Conservation (phyloP, 2,329 filamentous ascomycete genomes). For the Aspergillus tanneri region DNA sequence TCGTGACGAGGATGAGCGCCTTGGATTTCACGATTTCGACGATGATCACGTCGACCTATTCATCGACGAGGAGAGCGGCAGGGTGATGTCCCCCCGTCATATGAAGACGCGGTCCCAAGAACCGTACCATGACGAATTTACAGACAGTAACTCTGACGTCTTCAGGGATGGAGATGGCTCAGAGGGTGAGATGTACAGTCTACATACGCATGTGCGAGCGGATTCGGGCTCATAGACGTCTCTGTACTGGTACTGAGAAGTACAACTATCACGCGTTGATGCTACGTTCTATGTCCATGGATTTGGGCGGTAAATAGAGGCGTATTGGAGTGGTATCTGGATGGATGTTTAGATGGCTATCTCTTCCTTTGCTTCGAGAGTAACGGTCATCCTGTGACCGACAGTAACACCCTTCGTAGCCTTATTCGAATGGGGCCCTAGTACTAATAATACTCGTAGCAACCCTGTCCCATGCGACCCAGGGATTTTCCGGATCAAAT, state of each 20-base stretch:
- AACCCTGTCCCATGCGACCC: no score
- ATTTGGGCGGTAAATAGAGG: not conserved
- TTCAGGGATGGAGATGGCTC: conserved; percentile 44
- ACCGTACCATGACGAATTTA: conserved; percentile 56
- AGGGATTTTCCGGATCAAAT: no score
- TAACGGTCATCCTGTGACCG: no score
- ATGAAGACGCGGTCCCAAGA: conserved; percentile 24
- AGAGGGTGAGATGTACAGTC: conserved; percentile 40
- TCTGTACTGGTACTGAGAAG: not conserved
- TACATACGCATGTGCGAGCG: conserved; percentile 39
- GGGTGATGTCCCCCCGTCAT: conserved; percentile 27
- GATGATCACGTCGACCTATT: conserved; percentile 42
- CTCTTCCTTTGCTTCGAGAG: no score
- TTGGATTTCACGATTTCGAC: conserved; percentile 44
- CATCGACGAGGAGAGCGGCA: conserved; percentile 48
- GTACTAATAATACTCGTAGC: no score
- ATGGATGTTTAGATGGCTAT: no score
- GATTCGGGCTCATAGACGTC: conserved; percentile 10
- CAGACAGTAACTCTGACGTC: conserved; percentile 53
- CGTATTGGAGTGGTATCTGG: no score
- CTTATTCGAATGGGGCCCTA: no score
- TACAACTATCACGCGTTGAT: not conserved
- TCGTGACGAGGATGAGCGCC: conserved; percentile 44
- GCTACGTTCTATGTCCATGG: not conserved
- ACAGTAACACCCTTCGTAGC: no score